Evolutionary conservation across 768 basidiomycete species (phyloP), one percentile per base, ranked within the genome.

Genomic region (Tricholoma saponaceum): DNA sequence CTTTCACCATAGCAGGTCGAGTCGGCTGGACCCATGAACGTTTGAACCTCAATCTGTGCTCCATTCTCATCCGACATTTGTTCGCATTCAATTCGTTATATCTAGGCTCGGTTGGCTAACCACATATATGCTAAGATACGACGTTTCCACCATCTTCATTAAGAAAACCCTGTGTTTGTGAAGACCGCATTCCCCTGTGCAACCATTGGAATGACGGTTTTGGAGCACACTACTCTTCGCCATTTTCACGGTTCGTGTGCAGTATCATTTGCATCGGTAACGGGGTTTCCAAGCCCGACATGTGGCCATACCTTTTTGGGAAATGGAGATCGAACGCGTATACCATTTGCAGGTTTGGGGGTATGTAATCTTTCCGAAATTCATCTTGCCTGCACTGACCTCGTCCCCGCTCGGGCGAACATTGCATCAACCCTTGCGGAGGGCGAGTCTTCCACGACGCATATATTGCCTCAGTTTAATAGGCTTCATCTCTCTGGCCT

Each of bases 281-380:
- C 18, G 52, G 52, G 35, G 7, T 53, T 7, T 53, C 52, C 7
- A 3, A 41, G 3, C 70, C 71, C 0, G 49, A 60, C 9, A 60
- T 67, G 22, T 75, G 72, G 70, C 67, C 70, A 4, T 65, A 56
- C n/a, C 14, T 67, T 10, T 70, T 67, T 30, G 72, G 71, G 10
- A 47, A 20, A 32, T 69, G 61, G 63, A 46, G 52, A n/a, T n/a
- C n/a, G 2, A 67, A 74, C 16, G 62, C 71, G 0, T 72, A 70
- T 49, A 70, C 69, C 2, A n/a, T 74, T 1, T 64, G 72, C 12
- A 66, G 60, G 33, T 73, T 52, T 74, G 72, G 74, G 72, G 73
- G 74, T 72, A 53, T 25, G 28, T 28, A 4, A 28, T 28, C 28
- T 28, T 28, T 28, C 28, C 8, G 28, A 8, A 28, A 28, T 28